Conservation (phyloP, 2,329 filamentous ascomycete species). For the Fusarium citri region DNA sequence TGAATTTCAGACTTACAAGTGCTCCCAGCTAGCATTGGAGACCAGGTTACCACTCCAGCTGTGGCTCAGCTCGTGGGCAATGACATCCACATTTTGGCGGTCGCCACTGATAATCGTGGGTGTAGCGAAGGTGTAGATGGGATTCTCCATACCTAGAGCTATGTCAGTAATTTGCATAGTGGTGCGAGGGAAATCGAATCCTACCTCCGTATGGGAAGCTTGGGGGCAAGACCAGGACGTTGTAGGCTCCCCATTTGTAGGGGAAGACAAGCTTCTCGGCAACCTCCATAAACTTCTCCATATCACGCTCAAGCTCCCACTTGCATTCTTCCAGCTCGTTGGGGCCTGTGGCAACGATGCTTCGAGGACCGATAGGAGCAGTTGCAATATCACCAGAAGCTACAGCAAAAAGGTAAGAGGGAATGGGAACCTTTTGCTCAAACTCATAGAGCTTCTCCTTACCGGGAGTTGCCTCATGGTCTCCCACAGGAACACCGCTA, state of each 20-base stretch:
- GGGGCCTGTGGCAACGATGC: conserved; percentile 86
- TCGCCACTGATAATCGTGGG: conserved; percentile 94
- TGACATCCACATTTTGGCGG: conserved; percentile 92
- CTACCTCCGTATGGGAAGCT: conserved; percentile 88
- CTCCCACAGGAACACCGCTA: conserved; percentile 75
- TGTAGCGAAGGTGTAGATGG: conserved; percentile 93
- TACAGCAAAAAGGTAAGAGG: conserved; percentile 93
- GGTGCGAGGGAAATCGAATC: conserved; percentile 41
- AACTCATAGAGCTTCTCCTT: conserved; percentile 81
- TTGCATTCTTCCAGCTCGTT: conserved; percentile 86
- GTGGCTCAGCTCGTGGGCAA: conserved; percentile 84
- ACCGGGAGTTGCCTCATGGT: conserved; percentile 57
- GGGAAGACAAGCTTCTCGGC: conserved; percentile 86
- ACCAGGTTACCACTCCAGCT: conserved; percentile 92
- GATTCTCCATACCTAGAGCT: conserved; percentile 82
- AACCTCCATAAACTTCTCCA: conserved; percentile 89
- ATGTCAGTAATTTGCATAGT: conserved; percentile 1
- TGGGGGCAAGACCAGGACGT: conserved; percentile 88
- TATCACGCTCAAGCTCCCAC: conserved; percentile 91
- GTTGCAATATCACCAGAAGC: conserved; percentile 86
- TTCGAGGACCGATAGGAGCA: conserved; percentile 87
- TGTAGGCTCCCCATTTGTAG: conserved; percentile 96
- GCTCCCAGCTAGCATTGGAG: conserved; percentile 82
- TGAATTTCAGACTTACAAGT: conserved; percentile 66
- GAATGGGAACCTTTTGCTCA: conserved; percentile 91